Evolutionary conservation across 352 stramenopile genomes (phyloP).

Genomic region (Pythium apleroticum): DNA sequence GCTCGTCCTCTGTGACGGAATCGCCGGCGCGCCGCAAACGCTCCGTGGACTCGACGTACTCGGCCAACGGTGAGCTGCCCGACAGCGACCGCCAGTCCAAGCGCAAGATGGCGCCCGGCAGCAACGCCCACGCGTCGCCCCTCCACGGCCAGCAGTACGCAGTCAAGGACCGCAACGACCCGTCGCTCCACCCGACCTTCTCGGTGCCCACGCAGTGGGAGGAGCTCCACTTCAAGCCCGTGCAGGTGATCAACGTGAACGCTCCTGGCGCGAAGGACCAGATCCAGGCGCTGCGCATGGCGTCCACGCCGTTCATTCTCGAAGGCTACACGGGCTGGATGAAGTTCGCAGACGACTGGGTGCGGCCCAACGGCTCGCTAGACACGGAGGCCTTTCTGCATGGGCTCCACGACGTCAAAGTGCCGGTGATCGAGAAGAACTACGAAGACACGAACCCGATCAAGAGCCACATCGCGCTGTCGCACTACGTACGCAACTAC

Average conservation of each 20-base stretch:
- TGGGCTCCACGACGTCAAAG: slow-evolving; percentile 77
- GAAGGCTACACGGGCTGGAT: slow-evolving; percentile 66
- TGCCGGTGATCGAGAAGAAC: slow-evolving; percentile 75
- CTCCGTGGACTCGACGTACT: slow-evolving; percentile 23
- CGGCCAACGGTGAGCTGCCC: slow-evolving; percentile 10
- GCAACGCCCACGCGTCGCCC: slow-evolving; percentile 5
- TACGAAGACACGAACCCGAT: slow-evolving; percentile 79
- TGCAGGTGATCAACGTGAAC: slow-evolving; percentile 70
- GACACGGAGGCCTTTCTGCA: slow-evolving; percentile 59
- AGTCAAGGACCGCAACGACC: slow-evolving; percentile 18
- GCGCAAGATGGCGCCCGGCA: slow-evolving; percentile 18
- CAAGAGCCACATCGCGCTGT: slow-evolving; percentile 66
- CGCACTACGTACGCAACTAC: slow-evolving; percentile 81
- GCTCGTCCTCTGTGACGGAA: background rate
- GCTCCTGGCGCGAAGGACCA: slow-evolving; percentile 47
- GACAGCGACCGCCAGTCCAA: slow-evolving; percentile 4
- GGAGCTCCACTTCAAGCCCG: slow-evolving; percentile 57
- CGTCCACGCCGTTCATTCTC: slow-evolving; percentile 69
- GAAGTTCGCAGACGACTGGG: slow-evolving; percentile 64
- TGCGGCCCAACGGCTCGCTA: slow-evolving; percentile 53
- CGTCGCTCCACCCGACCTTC: slow-evolving; percentile 45
- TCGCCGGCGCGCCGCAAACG: slow-evolving; percentile 17
- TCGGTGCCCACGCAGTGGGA: slow-evolving; percentile 74
- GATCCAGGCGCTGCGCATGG: slow-evolving; percentile 63
- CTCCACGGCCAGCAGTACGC: slow-evolving; percentile 13